Percentiles rank a stretch among this genome's conserved stretches.
These are phyloP conservation scores for Tympanopsis confertula DNA, from an alignment of 2,329 filamentous ascomycete genomes.

Conservation along the genomic window DNA sequence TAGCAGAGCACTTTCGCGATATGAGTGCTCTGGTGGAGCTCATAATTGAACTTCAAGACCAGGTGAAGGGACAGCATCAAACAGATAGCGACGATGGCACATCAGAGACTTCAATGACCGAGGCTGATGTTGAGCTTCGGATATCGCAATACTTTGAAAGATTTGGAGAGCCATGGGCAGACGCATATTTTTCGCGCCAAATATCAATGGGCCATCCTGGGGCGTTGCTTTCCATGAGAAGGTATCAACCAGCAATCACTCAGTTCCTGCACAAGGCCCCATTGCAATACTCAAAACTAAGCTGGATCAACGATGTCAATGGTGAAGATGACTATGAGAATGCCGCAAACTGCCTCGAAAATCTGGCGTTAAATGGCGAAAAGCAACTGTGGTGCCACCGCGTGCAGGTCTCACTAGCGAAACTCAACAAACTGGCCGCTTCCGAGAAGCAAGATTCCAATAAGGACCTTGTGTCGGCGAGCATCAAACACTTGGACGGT, in stretches of 20 bases:
- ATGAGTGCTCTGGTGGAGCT: slow-evolving; percentile 43
- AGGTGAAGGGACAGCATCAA: slow-evolving; percentile 13
- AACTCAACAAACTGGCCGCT: slow-evolving; percentile 35
- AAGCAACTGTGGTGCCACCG: slow-evolving; percentile 48
- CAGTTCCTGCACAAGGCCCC: slow-evolving; percentile 39
- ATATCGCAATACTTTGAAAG: slow-evolving; percentile 30
- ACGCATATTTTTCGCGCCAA: slow-evolving; percentile 43
- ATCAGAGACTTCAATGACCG: slow-evolving; percentile 6
- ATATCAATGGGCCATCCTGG: slow-evolving; percentile 31
- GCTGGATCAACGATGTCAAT: slow-evolving; percentile 53
- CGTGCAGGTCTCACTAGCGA: slow-evolving; percentile 48
- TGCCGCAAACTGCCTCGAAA: slow-evolving; percentile 33
- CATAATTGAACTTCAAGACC: slow-evolving; percentile 11
- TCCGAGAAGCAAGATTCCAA: slow-evolving; percentile 17
- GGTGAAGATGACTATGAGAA: slow-evolving; percentile 37
- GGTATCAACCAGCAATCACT: slow-evolving; percentile 38
- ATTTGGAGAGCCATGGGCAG: slow-evolving; percentile 33
- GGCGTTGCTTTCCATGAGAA: slow-evolving; percentile 32
- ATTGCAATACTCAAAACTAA: slow-evolving; percentile 32
- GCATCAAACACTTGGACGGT: neutral
- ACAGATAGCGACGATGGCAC: slow-evolving; percentile 3
- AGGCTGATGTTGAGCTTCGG: slow-evolving; percentile 7
- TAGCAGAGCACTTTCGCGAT: slow-evolving; percentile 47
- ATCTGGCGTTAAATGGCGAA: slow-evolving; percentile 35
- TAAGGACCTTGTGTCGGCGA: neutral